Evolutionary conservation across 148 eudicot species (phyloP).

Genomic region (Heliamphora exappendiculata): DNA sequence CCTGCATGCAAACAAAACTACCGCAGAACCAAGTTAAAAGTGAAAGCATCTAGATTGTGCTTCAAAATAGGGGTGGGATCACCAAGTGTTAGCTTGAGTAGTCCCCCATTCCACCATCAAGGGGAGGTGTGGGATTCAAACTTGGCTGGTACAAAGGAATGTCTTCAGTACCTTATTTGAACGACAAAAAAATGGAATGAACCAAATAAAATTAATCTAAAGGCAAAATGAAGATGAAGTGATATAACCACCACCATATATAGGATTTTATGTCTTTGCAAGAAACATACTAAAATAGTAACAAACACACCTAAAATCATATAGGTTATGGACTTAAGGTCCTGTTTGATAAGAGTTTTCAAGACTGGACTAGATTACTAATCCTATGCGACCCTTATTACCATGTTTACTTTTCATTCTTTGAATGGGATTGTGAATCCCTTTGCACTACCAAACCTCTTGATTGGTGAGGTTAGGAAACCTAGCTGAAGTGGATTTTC

Average conservation of each 20-base stretch:
- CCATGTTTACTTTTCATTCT: too few species aligned
- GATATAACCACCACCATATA: neutral
- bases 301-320: conserved; percentile 1
- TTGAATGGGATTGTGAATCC: too few species aligned
- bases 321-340: neutral
- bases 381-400: too few species aligned
- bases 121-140: neutral
- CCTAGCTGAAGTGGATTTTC: too few species aligned
- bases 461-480: too few species aligned
- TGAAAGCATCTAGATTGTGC: too few species aligned
- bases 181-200: neutral
- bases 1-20: too few species aligned
- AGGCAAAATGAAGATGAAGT: neutral
- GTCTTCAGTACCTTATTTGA: neutral
- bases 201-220: neutral
- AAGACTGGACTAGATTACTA: too few species aligned
- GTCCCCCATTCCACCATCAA: neutral
- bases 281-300: neutral
- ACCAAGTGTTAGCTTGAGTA: neutral
- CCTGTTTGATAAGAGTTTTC: too few species aligned
- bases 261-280: neutral
- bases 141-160: neutral
- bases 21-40: too few species aligned
- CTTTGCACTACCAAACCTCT: too few species aligned
- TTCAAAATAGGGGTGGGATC: too few species aligned